Conservation (phyloP, 2,329 filamentous ascomycete genomes). For the Leptoxyphium fumago region DNA sequence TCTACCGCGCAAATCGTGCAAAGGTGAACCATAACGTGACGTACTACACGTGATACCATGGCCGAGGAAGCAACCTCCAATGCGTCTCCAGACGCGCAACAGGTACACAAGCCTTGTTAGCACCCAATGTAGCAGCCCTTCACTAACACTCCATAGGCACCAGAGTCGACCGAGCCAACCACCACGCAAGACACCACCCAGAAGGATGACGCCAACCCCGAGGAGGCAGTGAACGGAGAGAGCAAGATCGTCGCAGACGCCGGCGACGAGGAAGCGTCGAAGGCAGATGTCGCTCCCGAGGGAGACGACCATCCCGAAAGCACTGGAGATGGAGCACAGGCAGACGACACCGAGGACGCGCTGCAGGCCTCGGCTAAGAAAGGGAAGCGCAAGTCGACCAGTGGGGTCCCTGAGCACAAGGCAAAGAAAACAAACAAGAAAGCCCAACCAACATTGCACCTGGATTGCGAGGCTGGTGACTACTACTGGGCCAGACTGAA, state of each 20-base stretch:
- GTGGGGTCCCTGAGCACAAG: constrained; percentile 50
- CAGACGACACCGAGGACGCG: constrained; percentile 7
- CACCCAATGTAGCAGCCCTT: constrained; percentile 10
- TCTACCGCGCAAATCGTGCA: neutral
- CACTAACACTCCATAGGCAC: constrained; percentile 7
- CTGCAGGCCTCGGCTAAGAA: constrained; percentile 11
- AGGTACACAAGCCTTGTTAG: constrained; percentile 7
- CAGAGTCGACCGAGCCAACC: constrained; percentile 4
- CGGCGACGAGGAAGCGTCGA: constrained; percentile 13
- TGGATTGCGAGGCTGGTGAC: constrained; percentile 78
- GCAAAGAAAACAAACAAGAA: constrained; percentile 70
- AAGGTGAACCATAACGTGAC: neutral
- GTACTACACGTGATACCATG: constrained; percentile 9
- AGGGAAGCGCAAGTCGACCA: constrained; percentile 43
- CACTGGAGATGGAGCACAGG: constrained; percentile 7
- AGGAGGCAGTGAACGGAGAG: constrained; percentile 4
- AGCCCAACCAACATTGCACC: constrained; percentile 50
- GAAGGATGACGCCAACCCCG: constrained; percentile 11
- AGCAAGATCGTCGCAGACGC: constrained; percentile 14
- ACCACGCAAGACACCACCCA: constrained; percentile 7
- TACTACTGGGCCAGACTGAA: constrained; percentile 88
- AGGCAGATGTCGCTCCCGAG: constrained; percentile 12
- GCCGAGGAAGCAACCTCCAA: constrained; percentile 15
- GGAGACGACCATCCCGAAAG: constrained; percentile 12
- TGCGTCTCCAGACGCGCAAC: constrained; percentile 10